Base-by-base conservation (phyloP, 768 basidiomycete species). In the Gautieria morchelliformis region DNA sequence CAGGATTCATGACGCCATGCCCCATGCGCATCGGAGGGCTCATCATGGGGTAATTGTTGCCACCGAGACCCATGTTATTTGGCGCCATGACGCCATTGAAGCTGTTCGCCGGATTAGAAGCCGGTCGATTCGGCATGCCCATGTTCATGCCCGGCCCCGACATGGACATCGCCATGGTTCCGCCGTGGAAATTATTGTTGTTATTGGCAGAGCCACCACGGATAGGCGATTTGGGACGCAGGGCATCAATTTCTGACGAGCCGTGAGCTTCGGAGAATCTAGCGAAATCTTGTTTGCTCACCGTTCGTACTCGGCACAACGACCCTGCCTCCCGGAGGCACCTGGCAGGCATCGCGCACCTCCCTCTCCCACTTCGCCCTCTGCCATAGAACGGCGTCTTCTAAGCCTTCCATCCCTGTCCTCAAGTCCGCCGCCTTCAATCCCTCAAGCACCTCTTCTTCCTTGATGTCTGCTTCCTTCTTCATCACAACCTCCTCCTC, bases 221-320 rank as follows among this genome's bases (percentile, higher is more conserved):
- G 22, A 84, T 74, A 9, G 93, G 92, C 1, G 90, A 93, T 67
- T 94, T 93, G 0, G 91, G 92, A 17, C 92, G 77, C 17, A 95
- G 75, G 0, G 79, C 77, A 55, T 95, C 90, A 63, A 95, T 90
- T 62, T 94, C 92, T 68, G 63, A 42, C 58, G 10, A 60, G 44
- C 59, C 56, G 14, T 53, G 42, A 22, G 40, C 27, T n/a, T n/a
- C 22, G 27, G 27, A 55, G 49, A 58, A 55, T 52, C 58, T 37
- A 59, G 59, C 44, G 59, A 45, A 48, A 19, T 55, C 14, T 51
- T 51, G 46, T 59, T 58, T 35, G 59, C 70, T 39, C 54, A 72
- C 74, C 74, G 35, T 79, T 65, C 4, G 84, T 82, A 70, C 79
- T 82, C 0, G 87, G 86, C 11, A 89, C 86, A 58, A 89, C 83